phyloP scores from a whole-genome alignment of 108 stramenopile species.

The Parietichytrium sp. region DNA sequence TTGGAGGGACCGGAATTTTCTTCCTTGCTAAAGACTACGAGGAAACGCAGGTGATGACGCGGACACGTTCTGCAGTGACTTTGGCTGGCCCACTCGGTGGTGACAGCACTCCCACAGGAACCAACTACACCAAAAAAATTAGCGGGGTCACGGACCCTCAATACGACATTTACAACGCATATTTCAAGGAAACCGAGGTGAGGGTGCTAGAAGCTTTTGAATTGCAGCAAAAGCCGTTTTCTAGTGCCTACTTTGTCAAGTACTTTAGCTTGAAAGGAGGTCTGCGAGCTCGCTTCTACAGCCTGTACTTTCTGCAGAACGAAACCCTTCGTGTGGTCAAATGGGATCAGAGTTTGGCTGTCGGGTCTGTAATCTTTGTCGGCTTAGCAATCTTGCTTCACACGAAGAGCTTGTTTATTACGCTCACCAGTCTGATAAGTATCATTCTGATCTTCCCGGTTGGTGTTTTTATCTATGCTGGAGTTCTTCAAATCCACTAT shows the following conservation, averaged over 20 bases:
- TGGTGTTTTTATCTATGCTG: constrained; percentile 32
- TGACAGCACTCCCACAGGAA: not conserved
- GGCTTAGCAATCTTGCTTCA: not conserved
- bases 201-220: no score
- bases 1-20: not conserved
- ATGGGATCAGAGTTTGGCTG: not conserved
- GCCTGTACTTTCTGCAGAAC: not conserved
- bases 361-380: not conserved
- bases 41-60: not conserved
- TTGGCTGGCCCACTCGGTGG: not conserved
- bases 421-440: not conserved
- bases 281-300: no score
- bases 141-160: not conserved
- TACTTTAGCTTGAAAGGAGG: no score
- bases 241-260: not conserved
- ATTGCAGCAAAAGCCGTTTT: no score
- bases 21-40: constrained; percentile 5
- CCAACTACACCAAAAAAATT: not conserved
- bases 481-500: constrained; percentile 23
- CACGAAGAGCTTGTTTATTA: not conserved
- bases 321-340: not conserved
- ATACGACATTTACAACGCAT: not conserved
- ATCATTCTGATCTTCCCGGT: constrained; percentile 33
- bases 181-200: no score
- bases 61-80: not conserved